A percentile compares a stretch with the other conserved stretches of the same genome.
These are phyloP conservation scores for Saccharomycopsis fibuligera DNA, from an alignment of 805 yeast species.

Conservation along the genomic window DNA sequence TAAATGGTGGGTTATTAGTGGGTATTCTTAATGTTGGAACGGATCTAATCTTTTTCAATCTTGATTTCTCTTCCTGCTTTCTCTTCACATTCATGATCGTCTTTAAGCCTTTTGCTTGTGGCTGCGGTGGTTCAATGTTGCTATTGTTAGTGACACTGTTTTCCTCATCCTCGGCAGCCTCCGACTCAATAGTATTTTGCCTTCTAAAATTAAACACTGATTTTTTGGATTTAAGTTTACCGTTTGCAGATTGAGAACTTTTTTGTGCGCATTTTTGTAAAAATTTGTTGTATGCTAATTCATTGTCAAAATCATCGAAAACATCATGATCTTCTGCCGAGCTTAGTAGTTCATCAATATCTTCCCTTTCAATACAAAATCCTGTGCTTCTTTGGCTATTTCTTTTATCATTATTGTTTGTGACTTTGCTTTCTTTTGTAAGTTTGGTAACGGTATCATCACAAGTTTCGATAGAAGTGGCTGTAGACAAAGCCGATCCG, in stretches of 20 bases:
- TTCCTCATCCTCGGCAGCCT: neutral
- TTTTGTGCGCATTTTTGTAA: constrained; percentile 2
- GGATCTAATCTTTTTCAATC: constrained; percentile 13
- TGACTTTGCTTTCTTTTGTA: neutral
- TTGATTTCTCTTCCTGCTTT: constrained; percentile 2
- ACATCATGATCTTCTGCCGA: neutral
- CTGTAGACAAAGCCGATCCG: neutral
- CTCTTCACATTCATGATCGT: constrained; percentile 12
- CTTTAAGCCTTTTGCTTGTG: constrained; percentile 2
- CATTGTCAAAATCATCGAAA: constrained; percentile 2
- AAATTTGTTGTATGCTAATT: constrained; percentile 1
- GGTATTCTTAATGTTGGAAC: constrained; percentile 12
- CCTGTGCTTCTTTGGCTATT: neutral
- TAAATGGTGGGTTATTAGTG: neutral
- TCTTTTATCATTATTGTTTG: neutral
- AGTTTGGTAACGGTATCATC: constrained; percentile 1
- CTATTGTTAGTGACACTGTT: neutral
- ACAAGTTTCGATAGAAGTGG: neutral
- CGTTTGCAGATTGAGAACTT: neutral
- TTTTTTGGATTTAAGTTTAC: neutral
- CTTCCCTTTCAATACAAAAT: constrained; percentile 2
- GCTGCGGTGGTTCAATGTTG: neutral
- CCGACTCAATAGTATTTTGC: neutral
- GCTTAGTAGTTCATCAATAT: neutral
- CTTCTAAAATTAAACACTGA: constrained; percentile 5